phyloP scores from a whole-genome alignment of 148 eudicot genomes.

The Rhododendron griersonianum region DNA sequence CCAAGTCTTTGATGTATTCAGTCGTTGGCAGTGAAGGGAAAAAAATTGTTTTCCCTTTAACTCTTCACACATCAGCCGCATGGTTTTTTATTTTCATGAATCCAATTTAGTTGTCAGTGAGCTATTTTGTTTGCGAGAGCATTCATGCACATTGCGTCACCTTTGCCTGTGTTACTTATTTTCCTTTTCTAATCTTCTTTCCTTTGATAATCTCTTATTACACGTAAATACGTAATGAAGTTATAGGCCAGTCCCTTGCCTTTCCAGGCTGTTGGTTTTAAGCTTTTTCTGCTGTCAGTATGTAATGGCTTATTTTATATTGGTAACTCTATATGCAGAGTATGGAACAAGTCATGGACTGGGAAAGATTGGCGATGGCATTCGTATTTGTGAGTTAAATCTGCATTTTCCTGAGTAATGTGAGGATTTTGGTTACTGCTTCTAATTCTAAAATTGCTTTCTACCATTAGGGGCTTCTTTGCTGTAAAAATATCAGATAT shows the following conservation, averaged over 20 bases:
- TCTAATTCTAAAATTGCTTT: conserved; percentile 8
- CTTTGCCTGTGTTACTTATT: not conserved
- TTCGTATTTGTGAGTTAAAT: conserved; percentile 79
- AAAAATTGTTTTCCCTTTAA: not conserved
- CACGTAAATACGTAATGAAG: not conserved
- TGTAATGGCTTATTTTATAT: not conserved
- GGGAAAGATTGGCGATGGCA: conserved; percentile 90
- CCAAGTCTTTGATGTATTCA: not conserved
- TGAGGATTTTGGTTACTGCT: conserved; percentile 3
- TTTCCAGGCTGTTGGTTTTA: not conserved
- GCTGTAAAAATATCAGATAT: conserved; percentile 1
- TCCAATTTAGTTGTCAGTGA: not conserved
- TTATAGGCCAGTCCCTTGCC: not conserved
- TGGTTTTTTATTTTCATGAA: not conserved
- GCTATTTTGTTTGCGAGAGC: not conserved
- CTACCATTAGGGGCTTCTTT: conserved; percentile 6
- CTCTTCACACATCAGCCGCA: not conserved
- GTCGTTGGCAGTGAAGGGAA: not conserved
- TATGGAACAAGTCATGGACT: conserved; percentile 75
- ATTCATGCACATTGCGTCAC: not conserved
- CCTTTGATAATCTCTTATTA: not conserved
- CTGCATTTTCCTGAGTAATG: conserved; percentile 7
- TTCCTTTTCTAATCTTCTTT: not conserved
- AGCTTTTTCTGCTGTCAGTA: not conserved
- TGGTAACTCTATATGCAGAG: conserved; percentile 45